Evolutionary conservation across 345 rosid genomes (phyloP), one percentile per base, ranked within the genome.

Genomic region (Erodium maritimum): DNA sequence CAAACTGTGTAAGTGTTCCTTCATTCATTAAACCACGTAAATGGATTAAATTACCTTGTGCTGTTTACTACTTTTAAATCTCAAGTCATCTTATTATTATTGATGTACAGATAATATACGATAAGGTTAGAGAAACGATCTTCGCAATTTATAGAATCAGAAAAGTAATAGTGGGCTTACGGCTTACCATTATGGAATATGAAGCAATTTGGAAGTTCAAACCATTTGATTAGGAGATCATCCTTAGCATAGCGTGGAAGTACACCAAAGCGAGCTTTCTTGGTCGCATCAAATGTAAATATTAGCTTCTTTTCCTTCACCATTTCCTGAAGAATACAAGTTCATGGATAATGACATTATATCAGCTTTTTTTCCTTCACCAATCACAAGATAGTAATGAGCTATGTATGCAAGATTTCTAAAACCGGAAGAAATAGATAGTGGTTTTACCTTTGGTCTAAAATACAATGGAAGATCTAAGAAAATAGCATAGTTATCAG

Each of bases 151-250:
- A 29, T 29, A 29, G 37, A n/a, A 42, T 56, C 46, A 60, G 54
- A 50, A 21, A 6, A 52, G 18, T 48, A 65, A 56, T 33, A 22
- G 42, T 48, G 56, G 79, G 22, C 56, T 29, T 54, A 93, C 96
- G 79, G 22, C 56, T 29, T 54, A 93, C 96, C 99, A 60, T 85
- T 88, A 64, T 93, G 99, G 75, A 88, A 86, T 65, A 89, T 93
- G 72, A 80, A 86, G 78, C 96, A 93, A 69, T 89, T 88, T 62
- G 99, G 96, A 71, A 93, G 96, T 85, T 93, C 96, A 68, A 93
- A 93, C 99, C 96, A 89, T 83, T 82, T 78, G 73, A 93, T 88
- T 66, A 69, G 71, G 58, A 69, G 77, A 52, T 89, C 96, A 70
- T 89, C 82, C 76, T 83, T 88, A 14, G 91, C 95, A 73, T 93